Base-by-base conservation (phyloP, 306 rosid species). In the Elaeagnus macrophylla region DNA sequence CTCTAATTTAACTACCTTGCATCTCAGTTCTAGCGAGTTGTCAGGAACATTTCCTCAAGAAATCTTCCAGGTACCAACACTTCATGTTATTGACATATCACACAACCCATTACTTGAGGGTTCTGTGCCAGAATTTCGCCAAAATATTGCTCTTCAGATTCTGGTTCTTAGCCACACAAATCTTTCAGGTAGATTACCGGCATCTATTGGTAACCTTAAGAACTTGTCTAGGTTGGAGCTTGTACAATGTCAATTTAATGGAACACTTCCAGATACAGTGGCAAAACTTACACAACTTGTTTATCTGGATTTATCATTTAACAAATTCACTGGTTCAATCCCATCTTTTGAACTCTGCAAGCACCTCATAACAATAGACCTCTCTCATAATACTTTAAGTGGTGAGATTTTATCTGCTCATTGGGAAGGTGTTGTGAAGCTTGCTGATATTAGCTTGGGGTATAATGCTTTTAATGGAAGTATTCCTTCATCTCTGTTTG, bases 311-410 rank as follows among this genome's bases (percentile, higher is more conserved):
- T 10, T 72, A 6, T 60, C 72, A 3, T 0, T 0, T 0, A 76
- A 67, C 75, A 58, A 37, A 2, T 72, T 76, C 9, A 53, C 13
- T 6, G 78, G 81, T 56, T 49, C 69, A 40, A 20, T 76, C 42
- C 75, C 78, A 11, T 64, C 59, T 1, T 68, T 72, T 15, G 20
- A 48, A 0, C 19, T 45, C 49, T 59, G 61, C 48, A 56, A 50
- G 53, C 55, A 64, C 39, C 48, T 76, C 20, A 60, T 67, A 0
- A 2, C n/a, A 2, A 1, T 77, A 17, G 7, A 39, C 67, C 60
- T 76, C 7, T 62, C 75, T 3, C 7, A 5, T 46, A 76, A 76
- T 60, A 5, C 2, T 0, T n/a, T 76, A 17, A 19, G 17, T 35
- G 75, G 81, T 48, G 39, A 42, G 25, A 51, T 76, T 25, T 0